A percentile compares a stretch with the other conserved stretches of the same genome.
Evolutionary conservation across 2,329 filamentous ascomycete species (phyloP).

Genomic region (Alternaria sp.): DNA sequence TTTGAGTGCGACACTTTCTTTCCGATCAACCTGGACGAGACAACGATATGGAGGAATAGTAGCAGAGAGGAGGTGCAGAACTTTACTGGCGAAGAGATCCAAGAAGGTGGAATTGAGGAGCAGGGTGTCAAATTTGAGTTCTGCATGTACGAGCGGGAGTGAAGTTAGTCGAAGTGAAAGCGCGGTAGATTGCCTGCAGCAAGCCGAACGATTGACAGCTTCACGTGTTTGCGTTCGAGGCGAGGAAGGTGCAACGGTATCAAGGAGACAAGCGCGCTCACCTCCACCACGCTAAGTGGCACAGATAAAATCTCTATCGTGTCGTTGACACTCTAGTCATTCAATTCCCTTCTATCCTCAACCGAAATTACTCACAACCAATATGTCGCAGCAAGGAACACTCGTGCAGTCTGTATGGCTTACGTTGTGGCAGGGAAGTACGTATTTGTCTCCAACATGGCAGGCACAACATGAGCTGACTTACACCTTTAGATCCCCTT

Average conservation of each 20-base stretch:
- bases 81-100: conserved; percentile 72
- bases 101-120: conserved; percentile 67
- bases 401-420: conserved; percentile 6
- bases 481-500: not conserved
- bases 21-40: conserved; percentile 63
- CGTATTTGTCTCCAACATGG: not conserved
- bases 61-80: conserved; percentile 63
- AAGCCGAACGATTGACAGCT: not conserved
- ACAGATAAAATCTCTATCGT: not conserved
- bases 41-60: conserved; percentile 62
- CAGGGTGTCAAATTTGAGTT: conserved; percentile 72
- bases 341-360: not conserved
- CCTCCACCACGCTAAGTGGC: not conserved
- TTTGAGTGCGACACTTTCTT: conserved; percentile 83
- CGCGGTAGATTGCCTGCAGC: not conserved
- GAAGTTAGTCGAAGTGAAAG: not conserved
- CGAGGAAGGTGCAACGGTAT: not conserved
- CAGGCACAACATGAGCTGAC: not conserved
- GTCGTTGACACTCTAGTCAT: not conserved
- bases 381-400: not conserved
- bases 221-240: not conserved
- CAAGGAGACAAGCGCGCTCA: not conserved
- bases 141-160: conserved; percentile 69
- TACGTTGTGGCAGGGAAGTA: conserved; percentile 11
- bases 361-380: not conserved